Base-by-base conservation (phyloP, 345 rosid species). In the Mercurialis annua region DNA sequence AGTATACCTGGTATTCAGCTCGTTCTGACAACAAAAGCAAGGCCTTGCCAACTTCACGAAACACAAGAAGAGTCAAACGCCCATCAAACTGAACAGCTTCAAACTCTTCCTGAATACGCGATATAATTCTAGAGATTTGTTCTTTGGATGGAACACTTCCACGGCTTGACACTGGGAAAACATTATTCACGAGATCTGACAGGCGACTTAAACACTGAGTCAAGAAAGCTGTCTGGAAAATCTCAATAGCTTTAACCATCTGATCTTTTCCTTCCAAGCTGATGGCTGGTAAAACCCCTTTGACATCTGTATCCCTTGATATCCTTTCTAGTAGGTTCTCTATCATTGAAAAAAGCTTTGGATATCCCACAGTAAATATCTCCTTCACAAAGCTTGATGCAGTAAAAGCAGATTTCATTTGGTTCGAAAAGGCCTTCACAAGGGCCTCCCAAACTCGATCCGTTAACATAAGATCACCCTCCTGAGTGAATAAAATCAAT, bases 301-400 rank as follows among this genome's bases (percentile, higher is more conserved):
- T 95, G 67, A 95, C 87, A 77, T 92, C 90, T 2, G 96, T 92
- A 69, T 90, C 77, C 8, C 72, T 83, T 24, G 91, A 87, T 58
- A 95, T 90, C 80, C 98, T 83, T 48, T 95, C 97, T 67, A 92
- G 88, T 57, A 95, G 82, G 72, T 87, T 95, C 72, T 95, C 94
- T 20, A 90, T 66, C 90, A 85, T 84, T 61, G 92, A 77, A 46
- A 86, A 82, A 67, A 95, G 96, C 71, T 95, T 95, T 9, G 99
- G 99, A 64, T 95, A 95, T 52, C 98, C 99, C 66, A 67, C 76
- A 2, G 98, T 90, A 72, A 95, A 90, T 71, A 88, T 86, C 70
- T 95, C 98, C 80, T 92, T 95, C 12, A 95, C 98, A 81, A 90
- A 95, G 80, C 97, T 95, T 71, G 99, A 95, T 38, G 98, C 97